Conservation (phyloP, 768 basidiomycete species). For the Epithele typhae region DNA sequence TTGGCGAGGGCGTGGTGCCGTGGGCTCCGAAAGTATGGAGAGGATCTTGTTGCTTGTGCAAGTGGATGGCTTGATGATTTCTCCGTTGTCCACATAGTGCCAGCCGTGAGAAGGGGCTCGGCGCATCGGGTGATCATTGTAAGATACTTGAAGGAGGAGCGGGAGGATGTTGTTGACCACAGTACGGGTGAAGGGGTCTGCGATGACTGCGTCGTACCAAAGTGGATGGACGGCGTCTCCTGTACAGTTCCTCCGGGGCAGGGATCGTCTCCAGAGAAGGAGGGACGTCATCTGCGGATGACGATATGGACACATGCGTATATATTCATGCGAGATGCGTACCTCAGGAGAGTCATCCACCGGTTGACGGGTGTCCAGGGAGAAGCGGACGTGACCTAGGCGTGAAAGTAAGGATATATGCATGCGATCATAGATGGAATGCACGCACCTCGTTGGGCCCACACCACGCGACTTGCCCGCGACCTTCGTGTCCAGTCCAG, state of each 20-base stretch:
- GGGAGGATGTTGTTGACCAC: slow-evolving; percentile 58
- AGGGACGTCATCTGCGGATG: neutral
- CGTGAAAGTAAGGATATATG: too few species aligned
- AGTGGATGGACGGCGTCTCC: too few species aligned
- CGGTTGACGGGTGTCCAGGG: too few species aligned
- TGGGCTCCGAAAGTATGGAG: slow-evolving; percentile 43
- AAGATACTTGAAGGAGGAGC: slow-evolving; percentile 58
- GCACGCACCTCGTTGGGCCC: slow-evolving; percentile 27
- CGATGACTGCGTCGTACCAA: slow-evolving; percentile 54
- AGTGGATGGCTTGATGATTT: slow-evolving; percentile 38
- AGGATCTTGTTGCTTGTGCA: slow-evolving; percentile 40
- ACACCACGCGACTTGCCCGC: slow-evolving; percentile 68
- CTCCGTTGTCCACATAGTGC: slow-evolving; percentile 47
- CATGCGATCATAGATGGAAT: neutral
- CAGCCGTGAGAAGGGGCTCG: slow-evolving; percentile 58
- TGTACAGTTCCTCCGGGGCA: too few species aligned
- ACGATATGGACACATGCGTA: too few species aligned
- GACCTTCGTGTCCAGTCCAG: slow-evolving; percentile 91
- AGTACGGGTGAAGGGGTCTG: slow-evolving; percentile 37
- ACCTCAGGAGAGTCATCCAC: too few species aligned
- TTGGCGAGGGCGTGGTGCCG: too few species aligned
- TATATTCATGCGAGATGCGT: too few species aligned
- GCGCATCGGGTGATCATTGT: slow-evolving; percentile 54
- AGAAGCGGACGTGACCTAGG: neutral
- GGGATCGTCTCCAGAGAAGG: too few species aligned